Percentiles rank a stretch among this genome's conserved stretches.
Conservation (phyloP, 1,139 yeast species). For the Scheffersomyces lignicola region DNA sequence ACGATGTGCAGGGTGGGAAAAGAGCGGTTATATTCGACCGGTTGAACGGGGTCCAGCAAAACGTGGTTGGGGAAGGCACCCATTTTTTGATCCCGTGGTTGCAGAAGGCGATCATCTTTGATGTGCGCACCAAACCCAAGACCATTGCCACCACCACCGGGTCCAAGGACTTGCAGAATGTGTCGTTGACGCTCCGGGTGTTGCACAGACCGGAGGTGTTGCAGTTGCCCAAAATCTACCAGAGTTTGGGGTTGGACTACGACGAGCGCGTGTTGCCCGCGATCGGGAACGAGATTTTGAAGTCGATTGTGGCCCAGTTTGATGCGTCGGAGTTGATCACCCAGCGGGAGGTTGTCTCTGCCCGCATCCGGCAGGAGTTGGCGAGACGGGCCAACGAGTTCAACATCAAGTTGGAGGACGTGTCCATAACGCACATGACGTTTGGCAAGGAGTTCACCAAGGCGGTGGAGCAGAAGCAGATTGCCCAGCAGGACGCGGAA, state of each 20-base stretch:
- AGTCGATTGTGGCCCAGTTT: slow-evolving; percentile 94
- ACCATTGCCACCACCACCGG: slow-evolving; percentile 95
- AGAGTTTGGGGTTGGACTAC: slow-evolving; percentile 87
- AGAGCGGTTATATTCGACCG: slow-evolving; percentile 96
- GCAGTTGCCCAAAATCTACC: slow-evolving; percentile 82
- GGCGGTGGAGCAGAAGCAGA: slow-evolving; percentile 98
- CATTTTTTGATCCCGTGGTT: slow-evolving; percentile 96
- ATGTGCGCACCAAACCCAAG: slow-evolving; percentile 89
- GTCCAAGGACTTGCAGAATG: slow-evolving; percentile 95
- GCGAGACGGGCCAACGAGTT: slow-evolving; percentile 84
- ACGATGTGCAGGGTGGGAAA: slow-evolving; percentile 94
- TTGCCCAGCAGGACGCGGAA: slow-evolving; percentile 99
- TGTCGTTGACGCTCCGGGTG: slow-evolving; percentile 87
- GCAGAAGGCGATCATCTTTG: slow-evolving; percentile 85
- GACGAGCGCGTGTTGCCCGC: slow-evolving; percentile 98
- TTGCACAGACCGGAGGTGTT: slow-evolving; percentile 91
- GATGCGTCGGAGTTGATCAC: slow-evolving; percentile 98
- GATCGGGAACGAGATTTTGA: slow-evolving; percentile 93
- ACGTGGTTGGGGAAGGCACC: slow-evolving; percentile 93
- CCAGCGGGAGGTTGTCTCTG: slow-evolving; percentile 93
- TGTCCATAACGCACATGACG: slow-evolving; percentile 96
- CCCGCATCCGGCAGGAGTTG: slow-evolving; percentile 85
- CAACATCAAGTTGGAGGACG: slow-evolving; percentile 91
- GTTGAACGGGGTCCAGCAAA: slow-evolving; percentile 80
- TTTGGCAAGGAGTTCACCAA: slow-evolving; percentile 96